Base-by-base conservation (phyloP, 2,329 filamentous ascomycete species). In the Cladosporium phlei region DNA sequence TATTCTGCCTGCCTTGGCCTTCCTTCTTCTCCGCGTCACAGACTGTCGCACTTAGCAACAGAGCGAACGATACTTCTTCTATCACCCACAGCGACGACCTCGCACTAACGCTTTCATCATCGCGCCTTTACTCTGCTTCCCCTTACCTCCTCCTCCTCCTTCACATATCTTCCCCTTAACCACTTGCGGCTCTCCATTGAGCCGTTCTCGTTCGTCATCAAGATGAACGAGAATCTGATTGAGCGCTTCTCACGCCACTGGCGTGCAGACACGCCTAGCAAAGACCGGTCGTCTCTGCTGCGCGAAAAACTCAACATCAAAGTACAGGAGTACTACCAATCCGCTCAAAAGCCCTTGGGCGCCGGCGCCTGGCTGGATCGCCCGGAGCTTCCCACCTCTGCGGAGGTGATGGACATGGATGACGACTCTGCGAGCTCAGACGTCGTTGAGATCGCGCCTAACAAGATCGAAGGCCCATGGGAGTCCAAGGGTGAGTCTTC, bases 381-480 rank as follows among this genome's bases (percentile, higher is more conserved):
- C 4, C 73, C 80, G 0, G 80, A 84, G 47, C 59, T 84, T 2
- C 82, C 82, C 0, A 71, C 67, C 0, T 53, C 71, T 0, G 60
- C 59, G 0, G 82, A 86, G 57, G 69, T 85, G 6, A 63, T 77
- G 35, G 53, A 56, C 11, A 45, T 37, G 2, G 25, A 11, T 20
- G 46, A 37, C 24, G 12, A 29, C 21, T 34, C 35, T 20, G 47
- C 27, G 14, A 32, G 45, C 33, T 32, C 44, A 39, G 19, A 43
- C 51, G 27, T 43, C 21, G 44, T 53, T 29, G 54, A 55, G 39
- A 38, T 57, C 6, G 52, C 34, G 6, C 47, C 55, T 0, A 88
- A 88, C 55, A 69, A 69, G 5, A 69, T 82, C 16, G 52, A 75
- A 1, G 71, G 72, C 0, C 69, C 80, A 0, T 91, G 83, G 72